Evolutionary conservation across 2,329 filamentous ascomycete genomes (phyloP).

Genomic region (Cryphonectria nitschkei): DNA sequence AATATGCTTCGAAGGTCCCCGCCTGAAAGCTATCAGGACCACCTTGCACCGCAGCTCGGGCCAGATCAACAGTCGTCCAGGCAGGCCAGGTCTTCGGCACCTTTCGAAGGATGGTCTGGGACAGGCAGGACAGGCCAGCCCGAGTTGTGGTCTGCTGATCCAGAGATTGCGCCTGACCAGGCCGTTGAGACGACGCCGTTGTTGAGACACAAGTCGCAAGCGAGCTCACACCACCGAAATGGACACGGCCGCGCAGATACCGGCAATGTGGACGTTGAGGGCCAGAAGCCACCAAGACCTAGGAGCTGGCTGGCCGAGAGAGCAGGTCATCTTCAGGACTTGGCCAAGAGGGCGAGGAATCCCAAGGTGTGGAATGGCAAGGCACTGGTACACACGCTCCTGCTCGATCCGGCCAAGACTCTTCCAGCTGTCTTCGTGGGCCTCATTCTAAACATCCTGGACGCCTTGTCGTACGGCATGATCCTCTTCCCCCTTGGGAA

Average conservation of each 20-base stretch:
- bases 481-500: conserved; percentile 92
- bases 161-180: conserved; percentile 13
- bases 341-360: conserved; percentile 47
- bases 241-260: conserved; percentile 31
- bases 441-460: conserved; percentile 86
- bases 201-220: conserved; percentile 41
- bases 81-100: conserved; percentile 28
- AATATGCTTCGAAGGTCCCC: conserved; percentile 56
- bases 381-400: conserved; percentile 63
- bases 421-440: conserved; percentile 88
- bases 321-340: conserved; percentile 31
- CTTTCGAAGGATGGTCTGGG: conserved; percentile 27
- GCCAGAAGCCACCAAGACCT: conserved; percentile 47
- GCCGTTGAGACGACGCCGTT: conserved; percentile 53
- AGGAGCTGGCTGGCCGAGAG: conserved; percentile 42
- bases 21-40: conserved; percentile 40
- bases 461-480: conserved; percentile 95
- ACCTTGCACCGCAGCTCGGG: background rate
- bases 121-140: conserved; percentile 31
- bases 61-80: background rate
- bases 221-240: conserved; percentile 33
- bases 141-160: conserved; percentile 5
- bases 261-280: conserved; percentile 50
- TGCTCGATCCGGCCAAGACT: conserved; percentile 71
- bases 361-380: conserved; percentile 74